Conservation (phyloP, 2,329 filamentous ascomycete species). For the Stylonectria norvegica region DNA sequence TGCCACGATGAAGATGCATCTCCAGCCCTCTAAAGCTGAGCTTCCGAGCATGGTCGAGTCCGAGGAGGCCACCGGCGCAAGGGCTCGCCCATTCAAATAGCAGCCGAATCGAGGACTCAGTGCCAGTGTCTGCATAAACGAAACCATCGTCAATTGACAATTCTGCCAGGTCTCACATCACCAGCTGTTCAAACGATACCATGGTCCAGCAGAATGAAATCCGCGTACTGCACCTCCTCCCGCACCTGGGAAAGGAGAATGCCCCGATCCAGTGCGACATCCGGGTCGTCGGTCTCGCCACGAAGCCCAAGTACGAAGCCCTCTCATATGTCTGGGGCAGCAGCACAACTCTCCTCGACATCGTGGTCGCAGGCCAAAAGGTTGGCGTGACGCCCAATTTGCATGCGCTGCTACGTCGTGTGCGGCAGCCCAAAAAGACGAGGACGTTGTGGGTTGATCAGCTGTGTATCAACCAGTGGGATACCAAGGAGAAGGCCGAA, state of each 20-base stretch:
- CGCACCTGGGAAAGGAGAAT: conserved; percentile 1
- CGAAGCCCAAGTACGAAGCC: conserved; percentile 6
- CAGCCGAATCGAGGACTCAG: too few species aligned
- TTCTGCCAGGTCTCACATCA: too few species aligned
- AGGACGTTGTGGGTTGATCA: conserved; percentile 11
- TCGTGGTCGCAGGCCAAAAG: conserved; percentile 6
- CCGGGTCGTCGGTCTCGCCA: conserved; percentile 1
- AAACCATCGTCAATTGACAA: too few species aligned
- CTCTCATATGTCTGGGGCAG: conserved; percentile 12
- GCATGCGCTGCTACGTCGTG: conserved; percentile 1
- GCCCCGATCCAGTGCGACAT: conserved; percentile 3
- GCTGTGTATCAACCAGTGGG: conserved; percentile 15
- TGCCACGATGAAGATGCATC: too few species aligned
- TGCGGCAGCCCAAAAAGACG: conserved; percentile 1
- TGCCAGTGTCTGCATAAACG: too few species aligned
- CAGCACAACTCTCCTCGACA: conserved; percentile 1
- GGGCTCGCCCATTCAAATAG: too few species aligned
- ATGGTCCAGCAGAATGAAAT: conserved; percentile 6
- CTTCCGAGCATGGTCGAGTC: too few species aligned
- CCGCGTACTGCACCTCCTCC: conserved; percentile 5
- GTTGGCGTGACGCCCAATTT: conserved; percentile 10
- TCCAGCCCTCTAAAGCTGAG: too few species aligned
- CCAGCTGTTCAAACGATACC: too few species aligned
- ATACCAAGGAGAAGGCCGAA: conserved; percentile 8
- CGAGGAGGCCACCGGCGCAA: too few species aligned